Base-by-base conservation (phyloP, 345 rosid genomes). In the Rhodamnia argentea region DNA sequence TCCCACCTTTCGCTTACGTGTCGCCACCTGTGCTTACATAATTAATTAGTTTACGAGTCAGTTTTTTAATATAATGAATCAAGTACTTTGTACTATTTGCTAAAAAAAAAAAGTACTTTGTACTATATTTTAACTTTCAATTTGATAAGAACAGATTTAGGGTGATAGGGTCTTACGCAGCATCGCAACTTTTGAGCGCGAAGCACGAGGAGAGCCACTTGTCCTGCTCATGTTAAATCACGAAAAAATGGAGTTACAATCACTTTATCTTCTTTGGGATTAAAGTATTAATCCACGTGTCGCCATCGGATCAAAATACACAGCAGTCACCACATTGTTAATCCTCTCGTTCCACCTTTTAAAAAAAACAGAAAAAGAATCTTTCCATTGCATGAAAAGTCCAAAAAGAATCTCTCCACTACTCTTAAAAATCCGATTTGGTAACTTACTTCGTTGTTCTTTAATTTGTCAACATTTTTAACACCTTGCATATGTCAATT, bases 281-380 rank as follows among this genome's bases (percentile, higher is more conserved):
- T 4, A 37, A 12, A 70, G 0, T 37, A 70, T 18, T 15, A 29
- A 62, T 62, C 11, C 22, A 15, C 42, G 75, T 15, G 42, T 62
- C 11, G 10, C 0, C 10, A 2, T 3, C 0, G 3, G 29, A n/a
- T 0, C 0, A 4, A 27, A 60, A 60, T 0, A 60, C 4, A 2
- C 3, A 4, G 2, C 10, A n/a, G n/a, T 60, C 70, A 4, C 55
- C 1, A 15, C 15, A 52, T 52, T 2, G 1, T 53, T 6, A 53
- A 53, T 53, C 55, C 15, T 53, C 55, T 53, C 55, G 2, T 14
- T 16, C 55, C 55, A 16, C 55, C 15, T 53, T 15, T 3, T 1
- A 53, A 53, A 15, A 15, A 14, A 2, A 4, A 11, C 40, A 12
- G 22, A 62, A 22, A 2, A 27, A n/a, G 6, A 11, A 58, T 18